Evolutionary conservation across 2,329 filamentous ascomycete species (phyloP).

Genomic region (Xylariaceae sp.): DNA sequence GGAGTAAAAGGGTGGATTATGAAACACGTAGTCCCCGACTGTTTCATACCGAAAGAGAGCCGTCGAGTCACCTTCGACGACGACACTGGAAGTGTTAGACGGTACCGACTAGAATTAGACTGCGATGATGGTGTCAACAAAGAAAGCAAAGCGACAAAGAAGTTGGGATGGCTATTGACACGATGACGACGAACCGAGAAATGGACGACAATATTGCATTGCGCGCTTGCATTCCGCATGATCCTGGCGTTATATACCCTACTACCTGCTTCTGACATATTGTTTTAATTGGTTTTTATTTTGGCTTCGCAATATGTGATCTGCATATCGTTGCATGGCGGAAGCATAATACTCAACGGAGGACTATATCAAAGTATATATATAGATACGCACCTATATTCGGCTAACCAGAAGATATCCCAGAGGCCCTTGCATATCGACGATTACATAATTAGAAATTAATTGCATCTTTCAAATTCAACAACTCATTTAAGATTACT

Average conservation of each 20-base stretch:
- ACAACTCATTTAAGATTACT: too few relatives aligned
- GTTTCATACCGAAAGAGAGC: slow-evolving; percentile 49
- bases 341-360: too few relatives aligned
- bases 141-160: slow-evolving; percentile 17
- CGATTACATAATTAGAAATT: too few relatives aligned
- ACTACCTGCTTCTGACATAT: slow-evolving; percentile 19
- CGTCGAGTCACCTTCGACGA: slow-evolving; percentile 56
- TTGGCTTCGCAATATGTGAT: too few relatives aligned
- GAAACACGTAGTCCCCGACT: slow-evolving; percentile 56
- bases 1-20: slow-evolving; percentile 59
- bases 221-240: slow-evolving; percentile 23
- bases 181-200: slow-evolving; percentile 10
- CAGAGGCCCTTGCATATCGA: too few relatives aligned
- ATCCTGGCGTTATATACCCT: slow-evolving; percentile 29
- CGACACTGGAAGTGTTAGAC: slow-evolving; percentile 58
- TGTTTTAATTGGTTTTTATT: neutral
- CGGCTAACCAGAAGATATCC: too few relatives aligned
- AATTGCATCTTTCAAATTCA: too few relatives aligned
- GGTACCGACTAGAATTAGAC: slow-evolving; percentile 58
- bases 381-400: too few relatives aligned
- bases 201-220: slow-evolving; percentile 2
- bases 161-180: slow-evolving; percentile 29
- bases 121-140: slow-evolving; percentile 35
- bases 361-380: too few relatives aligned
- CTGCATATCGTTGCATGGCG: too few relatives aligned